Conservation (phyloP, 2,329 filamentous ascomycete genomes). For the Exophiala lecanii-corni region DNA sequence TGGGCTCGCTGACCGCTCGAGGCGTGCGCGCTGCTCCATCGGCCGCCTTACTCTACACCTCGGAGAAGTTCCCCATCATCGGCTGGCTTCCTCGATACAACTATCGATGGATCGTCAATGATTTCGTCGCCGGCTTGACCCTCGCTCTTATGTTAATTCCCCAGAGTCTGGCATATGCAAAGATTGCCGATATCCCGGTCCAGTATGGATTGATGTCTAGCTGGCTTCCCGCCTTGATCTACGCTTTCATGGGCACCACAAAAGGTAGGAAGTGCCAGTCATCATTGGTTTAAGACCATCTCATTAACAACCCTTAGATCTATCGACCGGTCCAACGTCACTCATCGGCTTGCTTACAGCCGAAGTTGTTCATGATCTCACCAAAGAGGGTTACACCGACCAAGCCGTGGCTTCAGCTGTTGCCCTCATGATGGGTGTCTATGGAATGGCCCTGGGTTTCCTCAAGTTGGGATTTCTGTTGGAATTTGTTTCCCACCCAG, state of each 20-base stretch:
- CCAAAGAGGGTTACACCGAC: conserved; percentile 47
- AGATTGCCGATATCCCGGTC: conserved; percentile 58
- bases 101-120: conserved; percentile 57
- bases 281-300: not conserved
- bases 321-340: conserved; percentile 61
- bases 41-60: conserved; percentile 51
- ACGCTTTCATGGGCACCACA: conserved; percentile 58
- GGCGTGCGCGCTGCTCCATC: conserved; percentile 45
- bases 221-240: conserved; percentile 55
- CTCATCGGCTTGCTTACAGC: conserved; percentile 60
- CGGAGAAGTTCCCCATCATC: conserved; percentile 58
- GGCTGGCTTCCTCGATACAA: conserved; percentile 61
- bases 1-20: conserved; percentile 20
- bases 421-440: conserved; percentile 60
- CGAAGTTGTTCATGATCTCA: conserved; percentile 53
- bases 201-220: conserved; percentile 57
- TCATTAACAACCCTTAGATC: conserved; percentile 34
- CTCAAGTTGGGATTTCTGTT: conserved; percentile 61
- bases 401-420: conserved; percentile 57
- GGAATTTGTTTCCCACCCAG: conserved; percentile 62
- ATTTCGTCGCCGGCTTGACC: conserved; percentile 58
- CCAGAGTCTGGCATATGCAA: conserved; percentile 58
- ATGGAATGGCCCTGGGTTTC: conserved; percentile 55
- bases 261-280: conserved; percentile 43
- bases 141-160: conserved; percentile 59